Evolutionary conservation across 805 yeast genomes (phyloP), one percentile per base, ranked within the genome.

Genomic region (Saturnispora gosingensis): DNA sequence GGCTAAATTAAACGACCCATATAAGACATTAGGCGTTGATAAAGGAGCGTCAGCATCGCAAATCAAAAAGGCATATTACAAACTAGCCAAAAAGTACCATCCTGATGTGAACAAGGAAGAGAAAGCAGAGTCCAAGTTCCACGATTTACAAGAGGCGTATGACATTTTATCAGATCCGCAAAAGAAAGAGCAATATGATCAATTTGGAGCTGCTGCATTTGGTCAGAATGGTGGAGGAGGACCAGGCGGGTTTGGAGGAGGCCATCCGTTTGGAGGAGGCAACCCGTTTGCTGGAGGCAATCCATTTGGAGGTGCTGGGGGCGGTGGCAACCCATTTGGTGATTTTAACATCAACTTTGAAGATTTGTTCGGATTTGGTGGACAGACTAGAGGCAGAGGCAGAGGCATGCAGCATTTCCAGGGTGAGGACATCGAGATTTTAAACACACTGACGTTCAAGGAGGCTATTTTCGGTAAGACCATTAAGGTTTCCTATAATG

Each of bases 61-160:
- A 20, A 93, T 93, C 69, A 93, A 93, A 68, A 90, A 90, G 68
- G 91, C 96, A 2, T 93, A 93, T 71, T 89, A 89, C 66, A 84
- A 88, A 62, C 72, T 93, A 56, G 99, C 97, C 15, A 93, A 93
- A 68, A 79, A 91, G 66, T 89, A 74, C 67, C 99, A 93, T 68
- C 99, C 99, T 0, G 99, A 93, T 71, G 87, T 93, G 44, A 93
- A 91, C 68, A 93, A 91, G 68, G 97, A 87, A 56, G 78, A 80
- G 25, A 91, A 78, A 18, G 93, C 98, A 0, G 96, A 91, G 60
- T 80, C 81, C 63, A 82, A 82, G 67, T 93, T 93, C 71, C 98
- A 93, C 63, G 88, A 86, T 61, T 78, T 93, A 57, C 98, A 91
- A 64, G 93, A 86, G 57, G 95, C 97, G 1, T 93, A 95, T 64